These are phyloP conservation scores for Diaporthe helianthi DNA, from an alignment of 2,329 filamentous ascomycete species.

Conservation along the genomic window DNA sequence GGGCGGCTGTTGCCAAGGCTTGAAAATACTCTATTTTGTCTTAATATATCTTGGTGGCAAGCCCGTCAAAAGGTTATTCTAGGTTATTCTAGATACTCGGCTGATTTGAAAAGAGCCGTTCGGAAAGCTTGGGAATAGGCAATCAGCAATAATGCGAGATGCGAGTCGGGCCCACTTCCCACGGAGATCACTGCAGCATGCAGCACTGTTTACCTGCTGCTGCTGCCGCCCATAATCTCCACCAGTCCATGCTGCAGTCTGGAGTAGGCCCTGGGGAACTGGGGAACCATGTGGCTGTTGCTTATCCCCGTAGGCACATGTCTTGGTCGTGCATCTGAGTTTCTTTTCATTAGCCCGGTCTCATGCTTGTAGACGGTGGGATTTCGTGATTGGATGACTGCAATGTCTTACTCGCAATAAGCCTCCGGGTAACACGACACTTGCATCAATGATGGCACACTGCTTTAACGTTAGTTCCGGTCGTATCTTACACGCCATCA, in stretches of 20 bases:
- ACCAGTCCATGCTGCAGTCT: not conserved
- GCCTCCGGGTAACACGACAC: not conserved
- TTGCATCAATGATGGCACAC: no score
- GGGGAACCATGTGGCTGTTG: not conserved
- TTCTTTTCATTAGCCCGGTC: no score
- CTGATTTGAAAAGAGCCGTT: no score
- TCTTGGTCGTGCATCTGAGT: not conserved
- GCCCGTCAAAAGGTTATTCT: not conserved
- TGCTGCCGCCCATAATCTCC: not conserved
- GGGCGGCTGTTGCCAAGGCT: not conserved
- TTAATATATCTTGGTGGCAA: not conserved
- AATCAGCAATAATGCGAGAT: not conserved
- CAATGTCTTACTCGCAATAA: not conserved
- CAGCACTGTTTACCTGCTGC: no score
- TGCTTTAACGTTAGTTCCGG: not conserved
- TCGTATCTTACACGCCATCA: no score
- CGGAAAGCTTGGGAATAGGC: not conserved
- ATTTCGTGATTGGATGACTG: no score
- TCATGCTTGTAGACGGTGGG: no score
- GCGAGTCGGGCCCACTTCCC: conserved; percentile 7
- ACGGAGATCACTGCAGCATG: conserved; percentile 6
- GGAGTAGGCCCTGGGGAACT: not conserved
- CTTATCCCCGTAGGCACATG: not conserved
- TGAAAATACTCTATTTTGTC: not conserved
- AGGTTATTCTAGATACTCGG: not conserved